A percentile compares a stretch with the other conserved stretches of the same genome.
These are phyloP conservation scores for Fusarium metavorans DNA, from an alignment of 2,329 filamentous ascomycete genomes.

Conservation along the genomic window DNA sequence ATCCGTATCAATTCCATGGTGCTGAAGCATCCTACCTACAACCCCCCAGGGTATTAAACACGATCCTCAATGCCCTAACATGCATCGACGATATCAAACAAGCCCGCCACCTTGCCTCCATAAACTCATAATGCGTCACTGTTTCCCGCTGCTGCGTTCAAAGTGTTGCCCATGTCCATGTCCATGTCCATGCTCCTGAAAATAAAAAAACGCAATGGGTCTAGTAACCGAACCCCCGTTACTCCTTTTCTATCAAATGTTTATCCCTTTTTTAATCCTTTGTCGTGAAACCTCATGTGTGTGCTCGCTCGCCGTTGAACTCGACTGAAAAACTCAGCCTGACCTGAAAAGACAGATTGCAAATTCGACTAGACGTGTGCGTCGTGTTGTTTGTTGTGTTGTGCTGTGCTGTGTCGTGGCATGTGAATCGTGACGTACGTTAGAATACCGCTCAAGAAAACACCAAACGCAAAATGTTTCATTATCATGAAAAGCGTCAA, in stretches of 20 bases:
- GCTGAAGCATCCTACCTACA: not conserved
- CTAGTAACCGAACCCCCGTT: constrained; percentile 17
- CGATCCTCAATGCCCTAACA: constrained; percentile 18
- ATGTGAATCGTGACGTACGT: constrained; percentile 24
- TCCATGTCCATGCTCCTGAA: constrained; percentile 8
- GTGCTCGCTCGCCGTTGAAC: constrained; percentile 28
- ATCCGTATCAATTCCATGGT: constrained; percentile 1
- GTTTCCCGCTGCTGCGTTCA: constrained; percentile 21
- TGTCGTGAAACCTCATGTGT: constrained; percentile 27
- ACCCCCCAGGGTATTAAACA: constrained; percentile 32
- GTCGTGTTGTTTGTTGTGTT: not conserved
- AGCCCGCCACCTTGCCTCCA: constrained; percentile 3
- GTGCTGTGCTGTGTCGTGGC: not conserved
- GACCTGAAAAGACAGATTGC: constrained; percentile 27
- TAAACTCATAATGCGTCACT: constrained; percentile 29
- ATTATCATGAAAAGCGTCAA: constrained; percentile 20
- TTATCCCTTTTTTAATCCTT: constrained; percentile 22
- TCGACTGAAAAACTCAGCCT: constrained; percentile 19
- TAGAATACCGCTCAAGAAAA: constrained; percentile 8
- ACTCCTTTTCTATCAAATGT: constrained; percentile 39
- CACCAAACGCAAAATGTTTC: constrained; percentile 25
- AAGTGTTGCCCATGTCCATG: constrained; percentile 15
- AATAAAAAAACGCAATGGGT: constrained; percentile 23
- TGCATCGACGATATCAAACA: constrained; percentile 26
- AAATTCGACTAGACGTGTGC: constrained; percentile 30